A percentile compares a stretch with the other conserved stretches of the same genome.
Conservation (phyloP, 345 rosid genomes). For the Salix udensis region DNA sequence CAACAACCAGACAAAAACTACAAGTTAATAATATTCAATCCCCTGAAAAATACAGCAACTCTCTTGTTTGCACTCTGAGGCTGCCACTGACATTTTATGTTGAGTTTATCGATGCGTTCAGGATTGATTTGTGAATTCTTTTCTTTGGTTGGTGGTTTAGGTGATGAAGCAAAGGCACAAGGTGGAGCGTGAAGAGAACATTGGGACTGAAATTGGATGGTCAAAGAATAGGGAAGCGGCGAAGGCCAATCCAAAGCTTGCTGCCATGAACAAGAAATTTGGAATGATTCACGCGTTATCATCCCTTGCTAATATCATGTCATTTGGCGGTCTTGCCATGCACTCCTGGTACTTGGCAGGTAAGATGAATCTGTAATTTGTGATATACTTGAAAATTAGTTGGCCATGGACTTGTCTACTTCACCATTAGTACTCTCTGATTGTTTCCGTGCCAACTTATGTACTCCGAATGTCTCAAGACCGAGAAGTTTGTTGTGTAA, state of each 20-base stretch:
- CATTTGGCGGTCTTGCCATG: constrained; percentile 92
- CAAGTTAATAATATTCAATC: neutral
- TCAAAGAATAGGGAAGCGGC: constrained; percentile 81
- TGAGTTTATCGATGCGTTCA: neutral
- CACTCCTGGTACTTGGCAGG: constrained; percentile 98
- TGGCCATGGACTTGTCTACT: neutral
- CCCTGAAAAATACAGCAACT: neutral
- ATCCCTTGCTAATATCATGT: constrained; percentile 83
- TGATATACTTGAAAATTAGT: neutral
- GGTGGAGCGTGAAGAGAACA: constrained; percentile 73
- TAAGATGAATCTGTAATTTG: constrained; percentile 65
- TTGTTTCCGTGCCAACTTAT: neutral
- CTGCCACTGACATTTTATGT: neutral
- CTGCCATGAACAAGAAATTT: constrained; percentile 96
- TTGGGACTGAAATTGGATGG: constrained; percentile 85
- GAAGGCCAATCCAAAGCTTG: constrained; percentile 76
- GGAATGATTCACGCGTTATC: constrained; percentile 99
- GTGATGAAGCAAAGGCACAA: constrained; percentile 99
- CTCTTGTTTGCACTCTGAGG: neutral
- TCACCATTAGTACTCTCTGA: neutral
- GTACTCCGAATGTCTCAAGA: neutral
- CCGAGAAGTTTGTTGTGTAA: neutral
- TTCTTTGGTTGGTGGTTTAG: constrained; percentile 30
- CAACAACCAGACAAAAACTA: neutral
- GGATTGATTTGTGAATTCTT: neutral